Evolutionary conservation across 2,329 filamentous ascomycete genomes (phyloP).

Genomic region (Botryotinia globosa): DNA sequence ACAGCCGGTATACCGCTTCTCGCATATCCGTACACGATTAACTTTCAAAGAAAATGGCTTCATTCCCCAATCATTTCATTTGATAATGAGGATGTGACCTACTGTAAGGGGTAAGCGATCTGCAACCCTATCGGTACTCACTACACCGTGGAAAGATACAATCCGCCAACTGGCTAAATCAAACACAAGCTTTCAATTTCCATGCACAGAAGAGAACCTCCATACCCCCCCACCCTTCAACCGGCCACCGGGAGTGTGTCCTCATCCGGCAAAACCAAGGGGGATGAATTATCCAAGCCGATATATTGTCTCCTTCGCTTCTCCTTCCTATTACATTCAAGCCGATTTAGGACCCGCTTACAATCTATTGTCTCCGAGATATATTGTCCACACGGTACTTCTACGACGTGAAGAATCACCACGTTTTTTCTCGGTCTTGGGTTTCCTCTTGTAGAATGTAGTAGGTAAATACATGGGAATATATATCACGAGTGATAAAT

Average conservation of each 20-base stretch:
- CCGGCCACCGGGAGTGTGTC: not conserved
- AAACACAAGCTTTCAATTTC: not conserved
- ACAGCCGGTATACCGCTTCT: not conserved
- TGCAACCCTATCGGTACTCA: not conserved
- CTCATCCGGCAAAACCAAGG: not conserved
- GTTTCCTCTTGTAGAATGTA: not conserved
- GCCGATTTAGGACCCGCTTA: not conserved
- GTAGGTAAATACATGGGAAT: not conserved
- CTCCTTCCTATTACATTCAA: not conserved
- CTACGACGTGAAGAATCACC: not conserved
- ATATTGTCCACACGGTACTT: not conserved
- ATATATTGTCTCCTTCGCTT: slow-evolving; percentile 1
- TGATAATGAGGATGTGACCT: not conserved
- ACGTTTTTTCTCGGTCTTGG: not conserved
- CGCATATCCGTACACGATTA: not conserved
- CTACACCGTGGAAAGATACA: not conserved
- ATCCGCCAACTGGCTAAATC: not conserved
- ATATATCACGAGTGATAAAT: not conserved
- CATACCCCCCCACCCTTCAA: slow-evolving; percentile 2
- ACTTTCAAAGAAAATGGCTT: not conserved
- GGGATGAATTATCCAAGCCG: not conserved
- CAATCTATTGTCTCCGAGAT: not conserved
- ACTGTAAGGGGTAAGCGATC: not conserved
- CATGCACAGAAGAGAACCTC: not conserved
- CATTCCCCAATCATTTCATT: not conserved